A percentile compares a stretch with the other conserved stretches of the same genome.
Conservation (phyloP, 495 filamentous ascomycete species). For the Chaetomium fimeti region DNA sequence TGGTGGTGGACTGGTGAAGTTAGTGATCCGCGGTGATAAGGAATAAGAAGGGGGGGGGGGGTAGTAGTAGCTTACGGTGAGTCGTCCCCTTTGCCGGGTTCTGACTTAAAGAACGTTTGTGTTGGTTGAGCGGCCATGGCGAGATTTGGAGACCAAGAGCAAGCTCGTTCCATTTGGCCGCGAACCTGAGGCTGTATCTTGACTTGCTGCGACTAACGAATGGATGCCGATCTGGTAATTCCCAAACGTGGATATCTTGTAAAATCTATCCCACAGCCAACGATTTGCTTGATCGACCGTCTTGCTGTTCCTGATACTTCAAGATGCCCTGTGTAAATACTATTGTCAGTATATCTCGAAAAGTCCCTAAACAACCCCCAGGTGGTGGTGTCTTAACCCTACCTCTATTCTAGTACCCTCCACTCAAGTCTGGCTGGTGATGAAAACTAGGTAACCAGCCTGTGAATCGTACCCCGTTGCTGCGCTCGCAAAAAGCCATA, state of each 20-base stretch:
- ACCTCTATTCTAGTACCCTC: neutral
- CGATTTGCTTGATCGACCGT: neutral
- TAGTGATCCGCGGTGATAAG: neutral
- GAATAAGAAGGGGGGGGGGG: neutral
- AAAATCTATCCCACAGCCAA: no score
- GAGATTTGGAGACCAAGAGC: neutral
- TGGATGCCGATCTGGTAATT: no score
- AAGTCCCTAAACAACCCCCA: neutral
- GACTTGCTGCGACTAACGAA: no score
- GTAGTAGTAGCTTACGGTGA: neutral
- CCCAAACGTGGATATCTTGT: no score
- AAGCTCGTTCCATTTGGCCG: no score
- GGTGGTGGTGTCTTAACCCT: neutral
- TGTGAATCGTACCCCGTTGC: neutral
- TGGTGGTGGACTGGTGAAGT: neutral
- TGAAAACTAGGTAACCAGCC: neutral
- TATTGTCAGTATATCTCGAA: neutral
- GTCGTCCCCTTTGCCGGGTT: neutral
- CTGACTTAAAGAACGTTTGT: neutral
- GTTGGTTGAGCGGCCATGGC: neutral
- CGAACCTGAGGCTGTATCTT: neutral
- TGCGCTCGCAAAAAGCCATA: neutral
- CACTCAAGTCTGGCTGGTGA: neutral
- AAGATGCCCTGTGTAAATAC: neutral
- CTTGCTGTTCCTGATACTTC: neutral